Conservation (phyloP, 192 early-diverging fungal genomes). For the Mortierella antarctica region DNA sequence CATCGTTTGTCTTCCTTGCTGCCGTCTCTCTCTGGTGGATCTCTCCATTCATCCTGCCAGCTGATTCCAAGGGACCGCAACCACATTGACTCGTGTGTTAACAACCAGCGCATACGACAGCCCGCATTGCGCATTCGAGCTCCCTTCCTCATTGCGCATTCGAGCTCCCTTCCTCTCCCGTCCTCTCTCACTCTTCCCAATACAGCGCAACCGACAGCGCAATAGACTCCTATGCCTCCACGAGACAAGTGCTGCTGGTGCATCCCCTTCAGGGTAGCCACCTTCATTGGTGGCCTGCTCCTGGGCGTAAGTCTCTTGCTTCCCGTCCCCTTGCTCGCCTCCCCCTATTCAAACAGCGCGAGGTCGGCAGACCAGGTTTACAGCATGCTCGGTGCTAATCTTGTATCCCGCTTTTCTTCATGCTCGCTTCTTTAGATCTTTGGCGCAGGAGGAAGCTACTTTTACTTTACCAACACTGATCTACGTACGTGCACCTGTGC, state of each 20-base stretch:
- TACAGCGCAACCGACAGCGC: no score
- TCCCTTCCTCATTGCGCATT: no score
- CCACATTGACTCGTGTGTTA: no score
- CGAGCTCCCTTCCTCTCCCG: no score
- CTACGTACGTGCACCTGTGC: constrained; percentile 23
- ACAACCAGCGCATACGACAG: no score
- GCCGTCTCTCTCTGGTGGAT: not conserved
- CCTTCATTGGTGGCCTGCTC: constrained; percentile 30
- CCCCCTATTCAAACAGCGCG: not conserved
- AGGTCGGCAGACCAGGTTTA: not conserved
- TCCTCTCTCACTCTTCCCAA: no score
- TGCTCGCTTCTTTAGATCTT: constrained; percentile 15
- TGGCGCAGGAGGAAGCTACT: constrained; percentile 36
- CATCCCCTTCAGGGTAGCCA: constrained; percentile 45
- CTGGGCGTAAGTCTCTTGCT: constrained; percentile 21
- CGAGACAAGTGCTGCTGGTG: constrained; percentile 34
- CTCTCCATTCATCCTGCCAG: not conserved
- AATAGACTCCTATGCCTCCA: not conserved
- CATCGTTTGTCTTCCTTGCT: not conserved
- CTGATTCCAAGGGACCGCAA: no score
- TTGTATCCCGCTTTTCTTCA: not conserved
- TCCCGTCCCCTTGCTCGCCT: not conserved
- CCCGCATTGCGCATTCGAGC: no score
- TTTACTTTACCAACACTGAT: constrained; percentile 42
- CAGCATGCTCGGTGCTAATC: not conserved